Percentiles rank a stretch among this genome's conserved stretches.
phyloP scores from a whole-genome alignment of 768 basidiomycete genomes.

The Tulasnella sp. region DNA sequence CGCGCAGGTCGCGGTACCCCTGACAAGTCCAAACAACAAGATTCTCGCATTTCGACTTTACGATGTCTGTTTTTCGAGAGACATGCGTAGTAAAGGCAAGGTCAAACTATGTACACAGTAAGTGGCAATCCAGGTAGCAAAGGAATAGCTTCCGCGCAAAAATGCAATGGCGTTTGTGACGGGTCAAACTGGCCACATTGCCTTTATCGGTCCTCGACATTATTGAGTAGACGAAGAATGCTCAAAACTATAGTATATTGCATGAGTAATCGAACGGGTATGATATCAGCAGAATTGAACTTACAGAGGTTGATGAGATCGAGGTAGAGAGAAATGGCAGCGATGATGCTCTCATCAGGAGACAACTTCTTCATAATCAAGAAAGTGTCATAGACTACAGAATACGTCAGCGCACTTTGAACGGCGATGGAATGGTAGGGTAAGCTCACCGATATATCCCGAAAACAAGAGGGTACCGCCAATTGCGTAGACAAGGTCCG shows the following conservation, averaged over 20 bases:
- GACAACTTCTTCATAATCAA: slow-evolving; percentile 77
- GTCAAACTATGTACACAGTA: not conserved
- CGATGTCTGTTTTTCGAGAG: not conserved
- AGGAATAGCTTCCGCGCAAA: not conserved
- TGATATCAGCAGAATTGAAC: slow-evolving; percentile 22
- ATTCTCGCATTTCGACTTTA: not conserved
- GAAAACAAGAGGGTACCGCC: slow-evolving; percentile 34
- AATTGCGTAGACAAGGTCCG: slow-evolving; percentile 71
- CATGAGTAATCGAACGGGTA: slow-evolving; percentile 1
- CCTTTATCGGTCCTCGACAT: slow-evolving; percentile 20
- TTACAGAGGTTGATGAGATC: slow-evolving; percentile 55
- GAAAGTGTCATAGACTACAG: slow-evolving; percentile 68
- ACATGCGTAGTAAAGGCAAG: not conserved
- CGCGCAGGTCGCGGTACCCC: not conserved
- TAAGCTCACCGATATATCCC: not conserved
- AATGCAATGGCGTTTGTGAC: not conserved
- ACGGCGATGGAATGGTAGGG: no score
- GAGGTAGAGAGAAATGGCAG: slow-evolving; percentile 84
- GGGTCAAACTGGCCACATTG: not conserved
- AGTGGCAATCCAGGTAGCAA: not conserved
- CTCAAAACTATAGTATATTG: slow-evolving; percentile 47
- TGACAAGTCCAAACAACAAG: not conserved
- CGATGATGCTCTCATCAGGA: slow-evolving; percentile 90
- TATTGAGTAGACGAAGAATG: slow-evolving; percentile 72
- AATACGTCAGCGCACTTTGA: not conserved